Conservation (phyloP, 495 filamentous ascomycete genomes). For the Ascobolus immersus region DNA sequence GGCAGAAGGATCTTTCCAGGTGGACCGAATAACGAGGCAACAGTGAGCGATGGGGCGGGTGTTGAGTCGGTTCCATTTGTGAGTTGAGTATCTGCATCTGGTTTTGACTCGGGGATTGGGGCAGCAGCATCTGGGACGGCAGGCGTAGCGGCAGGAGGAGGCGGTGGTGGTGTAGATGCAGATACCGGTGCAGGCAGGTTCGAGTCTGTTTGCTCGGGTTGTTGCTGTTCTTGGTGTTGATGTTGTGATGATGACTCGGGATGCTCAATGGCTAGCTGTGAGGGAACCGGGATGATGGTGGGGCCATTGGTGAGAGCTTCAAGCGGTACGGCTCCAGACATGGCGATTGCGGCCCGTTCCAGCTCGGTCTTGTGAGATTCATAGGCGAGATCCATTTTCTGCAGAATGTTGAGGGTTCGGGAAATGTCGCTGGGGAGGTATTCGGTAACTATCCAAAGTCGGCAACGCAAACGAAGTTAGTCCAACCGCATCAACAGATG, state of each 20-base stretch:
- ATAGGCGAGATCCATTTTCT: conserved; percentile 53
- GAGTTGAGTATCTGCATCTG: not conserved
- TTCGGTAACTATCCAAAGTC: conserved; percentile 36
- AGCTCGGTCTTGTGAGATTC: conserved; percentile 36
- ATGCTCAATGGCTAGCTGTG: too few relatives aligned
- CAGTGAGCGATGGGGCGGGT: conserved; percentile 7
- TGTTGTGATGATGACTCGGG: too few relatives aligned
- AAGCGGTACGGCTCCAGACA: conserved; percentile 43
- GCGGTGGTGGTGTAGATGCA: too few relatives aligned
- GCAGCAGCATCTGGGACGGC: too few relatives aligned
- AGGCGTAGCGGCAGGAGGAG: too few relatives aligned
- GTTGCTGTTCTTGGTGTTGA: too few relatives aligned
- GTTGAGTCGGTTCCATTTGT: conserved; percentile 9
- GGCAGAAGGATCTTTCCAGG: conserved; percentile 5
- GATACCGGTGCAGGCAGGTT: too few relatives aligned
- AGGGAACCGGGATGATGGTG: conserved; percentile 19
- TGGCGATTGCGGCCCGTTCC: conserved; percentile 44
- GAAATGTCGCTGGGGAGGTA: conserved; percentile 82
- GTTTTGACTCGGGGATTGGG: not conserved
- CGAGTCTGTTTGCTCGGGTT: too few relatives aligned
- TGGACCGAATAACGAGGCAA: too few relatives aligned
- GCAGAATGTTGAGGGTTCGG: conserved; percentile 70
- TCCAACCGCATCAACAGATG: too few relatives aligned
- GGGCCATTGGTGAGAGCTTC: conserved; percentile 28
- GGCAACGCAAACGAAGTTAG: too few relatives aligned